Conservation (phyloP, 176 grass and related monocot species). For the Pharus latifolius region DNA sequence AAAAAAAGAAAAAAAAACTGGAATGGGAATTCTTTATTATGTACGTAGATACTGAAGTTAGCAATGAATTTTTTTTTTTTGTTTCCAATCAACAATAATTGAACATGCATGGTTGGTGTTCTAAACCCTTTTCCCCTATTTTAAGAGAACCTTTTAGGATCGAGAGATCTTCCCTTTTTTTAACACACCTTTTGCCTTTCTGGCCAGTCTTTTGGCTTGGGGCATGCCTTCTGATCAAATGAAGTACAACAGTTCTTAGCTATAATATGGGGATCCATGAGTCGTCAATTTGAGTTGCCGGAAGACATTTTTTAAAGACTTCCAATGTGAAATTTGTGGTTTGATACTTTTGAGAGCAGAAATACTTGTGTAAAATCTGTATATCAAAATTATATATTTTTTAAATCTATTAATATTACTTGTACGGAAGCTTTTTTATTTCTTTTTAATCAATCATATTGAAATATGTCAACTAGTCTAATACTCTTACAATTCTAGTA, state of each 20-base stretch:
- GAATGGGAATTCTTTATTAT: neutral
- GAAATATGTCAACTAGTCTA: too few species aligned
- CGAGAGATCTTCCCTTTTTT: neutral
- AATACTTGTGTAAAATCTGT: too few species aligned
- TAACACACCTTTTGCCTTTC: neutral
- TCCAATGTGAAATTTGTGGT: neutral
- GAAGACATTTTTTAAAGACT: neutral
- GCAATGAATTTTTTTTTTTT: neutral
- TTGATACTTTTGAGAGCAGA: too few species aligned
- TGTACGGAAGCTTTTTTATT: too few species aligned
- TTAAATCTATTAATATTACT: too few species aligned
- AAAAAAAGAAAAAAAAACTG: neutral
- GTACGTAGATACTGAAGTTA: neutral
- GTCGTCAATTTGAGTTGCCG: too few species aligned
- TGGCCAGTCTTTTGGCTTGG: neutral
- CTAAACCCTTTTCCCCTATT: neutral
- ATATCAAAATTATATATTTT: too few species aligned
- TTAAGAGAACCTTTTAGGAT: neutral
- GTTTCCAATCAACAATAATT: conserved; percentile 29
- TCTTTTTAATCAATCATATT: too few species aligned
- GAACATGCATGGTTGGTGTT: conserved; percentile 13
- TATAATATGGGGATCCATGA: too few species aligned
- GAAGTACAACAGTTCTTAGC: too few species aligned
- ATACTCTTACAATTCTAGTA: too few species aligned
- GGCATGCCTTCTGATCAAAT: conserved; percentile 6